Base-by-base conservation (phyloP, 805 yeast genomes). In the Ogataea haglerorum region DNA sequence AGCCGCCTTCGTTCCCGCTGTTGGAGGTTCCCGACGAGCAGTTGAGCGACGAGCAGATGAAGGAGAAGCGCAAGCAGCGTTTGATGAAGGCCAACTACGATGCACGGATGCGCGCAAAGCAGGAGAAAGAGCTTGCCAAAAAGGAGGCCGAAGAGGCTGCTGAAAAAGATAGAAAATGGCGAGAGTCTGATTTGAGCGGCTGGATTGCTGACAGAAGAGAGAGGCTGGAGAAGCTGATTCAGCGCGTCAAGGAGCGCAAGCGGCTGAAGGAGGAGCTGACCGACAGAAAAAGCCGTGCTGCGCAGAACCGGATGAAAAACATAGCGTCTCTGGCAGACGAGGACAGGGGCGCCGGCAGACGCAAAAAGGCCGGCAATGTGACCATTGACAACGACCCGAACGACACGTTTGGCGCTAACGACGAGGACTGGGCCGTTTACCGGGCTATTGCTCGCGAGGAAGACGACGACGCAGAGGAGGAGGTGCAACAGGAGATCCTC, bases 361-460 rank as follows among this genome's bases (percentile, higher is more conserved):
- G 74, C 36, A 73, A 72, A 27, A 70, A 83, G 53, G 66, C 72
- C 43, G 75, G 70, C 6, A 77, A 74, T 50, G 77, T 81, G 0
- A 78, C 89, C 1, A 82, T 85, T 24, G 96, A 87, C 55, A 87
- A 86, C 51, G 97, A 88, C 60, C 95, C 95, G 12, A 87, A 80
- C 53, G 98, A 91, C 63, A 86, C 90, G 0, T 90, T 91, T 63
- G 98, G 97, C 42, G 90, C 96, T 2, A 81, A 88, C 55, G 98
- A 91, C 58, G 95, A 85, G 41, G 99, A 93, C 62, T 91, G 97
- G 97, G 78, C 84, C 16, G 81, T 88, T 13, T 91, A 91, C 59
- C 75, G 93, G 53, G 93, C 87, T 56, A 84, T 89, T 42, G 77
- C 87, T 14, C 78, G 75, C 47, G 82, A 72, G 13, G 82, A 81